phyloP scores from a whole-genome alignment of 164 flowering plant genomes.

The Sextonia rubra region DNA sequence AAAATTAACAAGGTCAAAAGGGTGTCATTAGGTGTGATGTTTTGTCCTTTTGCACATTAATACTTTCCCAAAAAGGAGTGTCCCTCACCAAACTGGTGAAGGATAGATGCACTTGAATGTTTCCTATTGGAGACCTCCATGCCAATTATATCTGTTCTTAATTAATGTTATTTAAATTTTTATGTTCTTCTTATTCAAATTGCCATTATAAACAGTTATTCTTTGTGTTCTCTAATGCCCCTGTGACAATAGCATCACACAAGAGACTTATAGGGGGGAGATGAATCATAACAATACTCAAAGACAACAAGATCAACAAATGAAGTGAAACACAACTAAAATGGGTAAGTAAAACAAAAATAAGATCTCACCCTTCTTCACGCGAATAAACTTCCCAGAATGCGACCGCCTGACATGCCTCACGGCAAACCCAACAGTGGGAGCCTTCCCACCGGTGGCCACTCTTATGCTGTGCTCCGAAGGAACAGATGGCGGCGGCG shows the following conservation, averaged over 20 bases:
- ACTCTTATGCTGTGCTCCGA: constrained; percentile 63
- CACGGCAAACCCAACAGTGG: constrained; percentile 47
- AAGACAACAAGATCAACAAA: background rate
- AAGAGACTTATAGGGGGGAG: background rate
- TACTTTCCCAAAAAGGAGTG: no score
- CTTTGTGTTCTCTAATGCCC: no score
- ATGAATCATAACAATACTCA: background rate
- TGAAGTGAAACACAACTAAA: background rate
- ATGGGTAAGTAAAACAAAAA: background rate
- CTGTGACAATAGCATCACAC: background rate
- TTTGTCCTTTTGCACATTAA: no score
- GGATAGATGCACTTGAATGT: no score
- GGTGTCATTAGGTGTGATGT: no score
- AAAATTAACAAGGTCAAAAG: no score
- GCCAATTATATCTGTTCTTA: no score
- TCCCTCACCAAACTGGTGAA: no score
- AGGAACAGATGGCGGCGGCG: constrained; percentile 43
- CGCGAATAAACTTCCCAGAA: constrained; percentile 72
- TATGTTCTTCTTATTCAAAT: no score
- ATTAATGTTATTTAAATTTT: no score
- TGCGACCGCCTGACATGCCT: constrained; percentile 81
- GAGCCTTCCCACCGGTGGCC: constrained; percentile 49
- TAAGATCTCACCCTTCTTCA: constrained; percentile 72
- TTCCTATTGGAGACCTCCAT: no score
- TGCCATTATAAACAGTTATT: no score